These are phyloP conservation scores for Leishmania arabica DNA, from an alignment of 208 protist species.

Conservation along the genomic window DNA sequence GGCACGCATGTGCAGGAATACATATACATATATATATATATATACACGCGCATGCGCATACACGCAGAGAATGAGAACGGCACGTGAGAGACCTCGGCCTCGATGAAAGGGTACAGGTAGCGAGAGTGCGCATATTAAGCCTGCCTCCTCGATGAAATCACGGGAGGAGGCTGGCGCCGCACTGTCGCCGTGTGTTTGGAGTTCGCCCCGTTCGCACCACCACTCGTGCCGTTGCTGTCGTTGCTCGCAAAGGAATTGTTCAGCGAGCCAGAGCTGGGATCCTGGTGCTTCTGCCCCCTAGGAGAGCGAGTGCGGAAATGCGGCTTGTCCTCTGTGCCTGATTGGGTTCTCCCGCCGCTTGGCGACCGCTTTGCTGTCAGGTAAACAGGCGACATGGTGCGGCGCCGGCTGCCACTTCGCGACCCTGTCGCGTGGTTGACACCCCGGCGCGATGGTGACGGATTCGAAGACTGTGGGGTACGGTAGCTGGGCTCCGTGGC, in stretches of 20 bases:
- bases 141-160: constrained; percentile 49
- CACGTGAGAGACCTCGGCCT: background rate
- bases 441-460: constrained; percentile 15
- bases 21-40: background rate
- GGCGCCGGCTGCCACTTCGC: constrained; percentile 26
- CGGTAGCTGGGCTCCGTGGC: constrained; percentile 4
- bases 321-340: constrained; percentile 9
- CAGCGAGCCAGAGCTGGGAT: constrained; percentile 8
- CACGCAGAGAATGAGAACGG: background rate
- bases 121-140: constrained; percentile 1
- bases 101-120: background rate
- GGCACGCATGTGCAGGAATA: background rate
- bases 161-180: constrained; percentile 49
- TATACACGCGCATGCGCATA: background rate
- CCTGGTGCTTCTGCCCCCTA: constrained; percentile 23
- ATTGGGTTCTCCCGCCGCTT: constrained; percentile 3
- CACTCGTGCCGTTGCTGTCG: constrained; percentile 13
- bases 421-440: background rate
- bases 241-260: constrained; percentile 27
- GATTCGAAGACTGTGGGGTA: constrained; percentile 7
- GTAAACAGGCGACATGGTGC: constrained; percentile 21
- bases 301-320: constrained; percentile 21
- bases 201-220: constrained; percentile 15
- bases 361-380: constrained; percentile 10
- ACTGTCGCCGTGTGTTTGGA: constrained; percentile 29